These are phyloP conservation scores for Pelargonium exstipulatum DNA, from an alignment of 441 rosid genomes.

Conservation along the genomic window DNA sequence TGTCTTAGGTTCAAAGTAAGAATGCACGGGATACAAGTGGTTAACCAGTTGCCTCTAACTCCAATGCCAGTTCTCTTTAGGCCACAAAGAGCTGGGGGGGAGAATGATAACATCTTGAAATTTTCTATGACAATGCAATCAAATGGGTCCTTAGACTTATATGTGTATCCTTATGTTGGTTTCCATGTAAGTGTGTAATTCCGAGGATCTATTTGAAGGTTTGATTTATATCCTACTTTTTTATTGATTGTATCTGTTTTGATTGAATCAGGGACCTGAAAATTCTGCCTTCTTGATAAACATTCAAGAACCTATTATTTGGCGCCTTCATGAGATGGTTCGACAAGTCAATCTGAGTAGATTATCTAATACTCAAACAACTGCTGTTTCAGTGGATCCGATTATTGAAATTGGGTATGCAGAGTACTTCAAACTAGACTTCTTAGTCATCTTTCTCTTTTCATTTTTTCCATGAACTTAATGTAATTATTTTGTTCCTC, in stretches of 20 bases:
- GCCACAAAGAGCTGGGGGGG: constrained; percentile 73
- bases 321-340: constrained; percentile 99
- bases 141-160: constrained; percentile 71
- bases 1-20: constrained; percentile 68
- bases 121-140: constrained; percentile 72
- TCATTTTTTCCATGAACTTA: constrained; percentile 9
- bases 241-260: constrained; percentile 9
- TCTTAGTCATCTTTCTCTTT: constrained; percentile 8
- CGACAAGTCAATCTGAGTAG: constrained; percentile 77
- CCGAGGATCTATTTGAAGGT: not conserved
- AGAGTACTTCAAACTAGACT: not conserved
- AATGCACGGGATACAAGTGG: constrained; percentile 84
- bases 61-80: constrained; percentile 95
- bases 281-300: constrained; percentile 72
- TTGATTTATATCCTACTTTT: not conserved
- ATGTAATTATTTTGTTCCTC: constrained; percentile 12
- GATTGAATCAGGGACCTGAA: constrained; percentile 63
- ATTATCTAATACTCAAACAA: constrained; percentile 51
- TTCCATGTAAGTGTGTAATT: constrained; percentile 48
- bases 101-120: constrained; percentile 64
- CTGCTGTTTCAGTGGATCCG: constrained; percentile 96
- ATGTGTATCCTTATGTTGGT: constrained; percentile 84
- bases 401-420: constrained; percentile 85
- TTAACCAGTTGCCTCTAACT: constrained; percentile 90
- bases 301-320: constrained; percentile 94